Evolutionary conservation across 2,329 filamentous ascomycete genomes (phyloP).

Genomic region (Aspergillus persii): DNA sequence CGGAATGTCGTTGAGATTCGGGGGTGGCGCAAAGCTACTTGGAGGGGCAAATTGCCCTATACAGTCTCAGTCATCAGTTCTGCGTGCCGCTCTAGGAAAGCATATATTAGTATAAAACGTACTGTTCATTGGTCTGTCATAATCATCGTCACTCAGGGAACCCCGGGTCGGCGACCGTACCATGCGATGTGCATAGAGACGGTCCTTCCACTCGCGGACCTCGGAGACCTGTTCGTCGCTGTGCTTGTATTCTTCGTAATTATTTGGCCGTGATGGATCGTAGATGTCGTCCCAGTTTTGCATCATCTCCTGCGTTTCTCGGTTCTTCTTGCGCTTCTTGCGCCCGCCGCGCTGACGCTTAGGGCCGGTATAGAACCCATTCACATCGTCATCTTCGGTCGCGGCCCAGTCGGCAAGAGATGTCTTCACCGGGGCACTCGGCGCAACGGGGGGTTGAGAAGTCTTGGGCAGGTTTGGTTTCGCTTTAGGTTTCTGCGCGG

Average conservation of each 20-base stretch:
- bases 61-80: background rate
- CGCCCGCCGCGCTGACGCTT: constrained; percentile 74
- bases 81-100: background rate
- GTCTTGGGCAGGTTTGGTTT: constrained; percentile 61
- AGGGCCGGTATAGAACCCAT: constrained; percentile 62
- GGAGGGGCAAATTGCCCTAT: constrained; percentile 53
- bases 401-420: constrained; percentile 79
- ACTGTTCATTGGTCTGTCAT: constrained; percentile 47
- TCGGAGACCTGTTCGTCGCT: constrained; percentile 82
- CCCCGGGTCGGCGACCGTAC: constrained; percentile 45
- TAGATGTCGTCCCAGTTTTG: constrained; percentile 91
- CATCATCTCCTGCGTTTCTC: constrained; percentile 55
- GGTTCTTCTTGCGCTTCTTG: constrained; percentile 74
- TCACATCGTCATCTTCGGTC: constrained; percentile 75
- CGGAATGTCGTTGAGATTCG: constrained; percentile 40
- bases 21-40: constrained; percentile 53
- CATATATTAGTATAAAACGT: constrained; percentile 23
- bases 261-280: constrained; percentile 77
- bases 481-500: constrained; percentile 58
- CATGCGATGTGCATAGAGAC: constrained; percentile 70
- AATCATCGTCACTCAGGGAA: constrained; percentile 51
- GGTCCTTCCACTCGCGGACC: constrained; percentile 79
- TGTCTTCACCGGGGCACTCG: constrained; percentile 57
- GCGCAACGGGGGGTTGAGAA: constrained; percentile 32
- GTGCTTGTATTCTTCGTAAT: constrained; percentile 76